These are phyloP conservation scores for Fusarium heterosporum DNA, from an alignment of 2,329 filamentous ascomycete genomes.

Conservation along the genomic window DNA sequence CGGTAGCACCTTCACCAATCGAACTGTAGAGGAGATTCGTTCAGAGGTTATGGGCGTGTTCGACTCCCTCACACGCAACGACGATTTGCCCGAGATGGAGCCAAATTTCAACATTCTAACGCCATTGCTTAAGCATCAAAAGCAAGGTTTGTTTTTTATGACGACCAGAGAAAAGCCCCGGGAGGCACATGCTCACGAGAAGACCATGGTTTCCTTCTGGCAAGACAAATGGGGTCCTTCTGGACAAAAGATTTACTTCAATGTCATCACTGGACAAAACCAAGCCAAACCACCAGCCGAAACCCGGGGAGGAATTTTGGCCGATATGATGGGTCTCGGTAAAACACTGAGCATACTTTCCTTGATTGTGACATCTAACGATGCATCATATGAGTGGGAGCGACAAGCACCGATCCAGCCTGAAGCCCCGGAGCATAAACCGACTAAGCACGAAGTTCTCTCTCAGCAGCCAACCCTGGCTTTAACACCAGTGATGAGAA, in stretches of 20 bases:
- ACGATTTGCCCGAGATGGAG: constrained; percentile 80
- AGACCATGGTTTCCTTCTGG: constrained; percentile 81
- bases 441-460: constrained; percentile 48
- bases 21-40: constrained; percentile 87
- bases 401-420: constrained; percentile 63
- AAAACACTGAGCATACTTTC: constrained; percentile 89
- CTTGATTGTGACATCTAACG: constrained; percentile 74
- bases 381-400: constrained; percentile 73
- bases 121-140: constrained; percentile 84
- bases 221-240: constrained; percentile 65
- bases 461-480: constrained; percentile 57
- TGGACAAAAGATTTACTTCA: constrained; percentile 74
- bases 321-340: constrained; percentile 90
- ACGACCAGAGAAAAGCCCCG: constrained; percentile 77
- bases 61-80: constrained; percentile 80
- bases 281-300: constrained; percentile 71
- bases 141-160: constrained; percentile 91
- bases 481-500: constrained; percentile 67
- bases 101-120: constrained; percentile 72
- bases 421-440: constrained; percentile 56
- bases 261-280: constrained; percentile 84
- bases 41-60: constrained; percentile 89
- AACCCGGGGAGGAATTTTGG: constrained; percentile 78
- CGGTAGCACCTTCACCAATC: constrained; percentile 53
- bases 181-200: constrained; percentile 67